A percentile compares a stretch with the other conserved stretches of the same genome.
Conservation (phyloP, 1,139 yeast genomes). For the Zygosaccharomyces sapae region DNA sequence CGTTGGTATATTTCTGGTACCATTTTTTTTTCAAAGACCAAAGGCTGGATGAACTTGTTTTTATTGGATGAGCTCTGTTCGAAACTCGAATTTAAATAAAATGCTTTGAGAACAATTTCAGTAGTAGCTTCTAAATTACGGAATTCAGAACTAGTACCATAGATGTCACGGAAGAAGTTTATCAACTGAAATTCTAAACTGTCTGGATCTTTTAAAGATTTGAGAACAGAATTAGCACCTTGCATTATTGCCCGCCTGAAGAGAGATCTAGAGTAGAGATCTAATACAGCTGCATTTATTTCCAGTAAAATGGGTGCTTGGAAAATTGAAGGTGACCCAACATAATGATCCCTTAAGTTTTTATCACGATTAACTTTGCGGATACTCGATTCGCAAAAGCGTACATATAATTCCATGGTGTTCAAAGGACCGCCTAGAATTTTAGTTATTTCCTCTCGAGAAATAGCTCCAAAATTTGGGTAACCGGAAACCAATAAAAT, state of each 20-base stretch:
- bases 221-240: conserved; percentile 10
- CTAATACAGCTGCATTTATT: conserved; percentile 12
- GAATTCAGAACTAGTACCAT: conserved; percentile 10
- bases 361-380: conserved; percentile 8
- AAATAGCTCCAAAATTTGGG: background rate
- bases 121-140: conserved; percentile 9
- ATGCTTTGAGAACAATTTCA: conserved; percentile 9
- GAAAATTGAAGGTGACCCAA: conserved; percentile 1
- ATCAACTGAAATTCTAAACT: conserved; percentile 11
- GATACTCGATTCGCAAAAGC: conserved; percentile 10
- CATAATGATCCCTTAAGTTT: background rate
- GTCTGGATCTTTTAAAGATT: conserved; percentile 5
- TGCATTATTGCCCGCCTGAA: conserved; percentile 18
- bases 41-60: conserved; percentile 11
- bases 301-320: conserved; percentile 10
- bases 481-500: conserved; percentile 4
- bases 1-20: conserved; percentile 21
- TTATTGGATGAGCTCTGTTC: background rate
- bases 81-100: conserved; percentile 8
- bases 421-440: conserved; percentile 8
- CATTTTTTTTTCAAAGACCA: conserved; percentile 23
- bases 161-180: conserved; percentile 3
- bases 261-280: conserved; percentile 14
- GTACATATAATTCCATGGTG: conserved; percentile 9
- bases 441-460: conserved; percentile 6